Percentiles rank a stretch among this genome's conserved stretches.
Evolutionary conservation across 192 early-diverging fungal genomes (phyloP).

Genomic region (Coemansia furcata): DNA sequence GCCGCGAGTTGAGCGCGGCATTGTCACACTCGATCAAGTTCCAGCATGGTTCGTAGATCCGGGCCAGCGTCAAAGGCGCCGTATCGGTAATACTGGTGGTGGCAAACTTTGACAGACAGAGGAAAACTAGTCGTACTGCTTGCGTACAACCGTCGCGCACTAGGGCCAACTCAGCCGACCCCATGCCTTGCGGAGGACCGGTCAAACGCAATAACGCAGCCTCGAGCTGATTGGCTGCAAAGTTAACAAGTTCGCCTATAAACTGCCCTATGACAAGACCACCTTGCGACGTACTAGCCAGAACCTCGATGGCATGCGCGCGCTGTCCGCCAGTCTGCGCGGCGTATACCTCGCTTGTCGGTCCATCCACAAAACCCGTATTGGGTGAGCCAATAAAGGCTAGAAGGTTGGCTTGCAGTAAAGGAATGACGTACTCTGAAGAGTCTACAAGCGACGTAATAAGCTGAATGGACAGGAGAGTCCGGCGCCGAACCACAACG

Average conservation of each 20-base stretch:
- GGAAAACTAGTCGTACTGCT: constrained; percentile 34
- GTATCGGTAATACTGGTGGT: background rate
- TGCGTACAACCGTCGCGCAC: constrained; percentile 43
- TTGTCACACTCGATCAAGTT: constrained; percentile 16
- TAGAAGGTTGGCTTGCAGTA: constrained; percentile 35
- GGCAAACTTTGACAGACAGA: constrained; percentile 24
- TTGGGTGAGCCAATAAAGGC: constrained; percentile 24
- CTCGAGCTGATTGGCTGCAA: constrained; percentile 22
- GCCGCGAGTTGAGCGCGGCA: constrained; percentile 38
- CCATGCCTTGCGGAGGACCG: constrained; percentile 7
- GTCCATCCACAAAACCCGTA: constrained; percentile 3
- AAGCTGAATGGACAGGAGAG: constrained; percentile 29
- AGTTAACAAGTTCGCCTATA: constrained; percentile 30
- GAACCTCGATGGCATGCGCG: constrained; percentile 33
- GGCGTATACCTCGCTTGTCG: constrained; percentile 8
- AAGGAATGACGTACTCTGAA: constrained; percentile 5
- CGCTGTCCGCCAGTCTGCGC: constrained; percentile 24
- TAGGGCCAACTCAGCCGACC: constrained; percentile 30
- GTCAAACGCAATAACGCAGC: constrained; percentile 10
- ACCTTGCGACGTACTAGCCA: constrained; percentile 35
- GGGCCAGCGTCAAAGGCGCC: constrained; percentile 3
- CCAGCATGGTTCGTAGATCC: constrained; percentile 36
- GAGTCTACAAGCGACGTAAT: constrained; percentile 25
- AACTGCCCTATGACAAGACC: constrained; percentile 17
- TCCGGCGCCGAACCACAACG: constrained; percentile 24